phyloP scores from a whole-genome alignment of 1,139 yeast genomes.

The Candida buenavistaensis region DNA sequence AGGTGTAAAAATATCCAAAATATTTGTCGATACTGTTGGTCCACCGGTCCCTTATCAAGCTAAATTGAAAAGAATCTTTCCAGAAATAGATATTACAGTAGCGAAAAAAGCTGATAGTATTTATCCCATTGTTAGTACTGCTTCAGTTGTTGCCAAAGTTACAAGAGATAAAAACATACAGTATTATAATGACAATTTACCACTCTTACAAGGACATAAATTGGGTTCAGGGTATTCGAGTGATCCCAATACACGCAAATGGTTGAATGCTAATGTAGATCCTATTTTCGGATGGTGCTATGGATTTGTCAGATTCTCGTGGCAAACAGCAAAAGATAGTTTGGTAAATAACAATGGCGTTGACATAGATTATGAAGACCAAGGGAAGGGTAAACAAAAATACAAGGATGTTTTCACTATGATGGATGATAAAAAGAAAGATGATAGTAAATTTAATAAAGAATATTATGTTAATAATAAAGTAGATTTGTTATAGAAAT shows the following conservation, averaged over 20 bases:
- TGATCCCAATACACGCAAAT: conserved; percentile 77
- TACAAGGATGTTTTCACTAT: conserved; percentile 31
- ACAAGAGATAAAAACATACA: conserved; percentile 78
- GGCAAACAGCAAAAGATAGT: conserved; percentile 89
- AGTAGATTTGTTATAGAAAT: conserved; percentile 6
- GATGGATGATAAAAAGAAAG: conserved; percentile 10
- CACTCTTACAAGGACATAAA: conserved; percentile 23
- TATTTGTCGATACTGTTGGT: conserved; percentile 95
- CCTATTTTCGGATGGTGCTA: conserved; percentile 85
- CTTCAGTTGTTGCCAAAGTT: conserved; percentile 96
- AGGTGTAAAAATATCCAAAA: conserved; percentile 65
- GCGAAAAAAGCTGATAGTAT: conserved; percentile 93
- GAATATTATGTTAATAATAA: conserved; percentile 11
- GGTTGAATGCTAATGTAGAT: conserved; percentile 67
- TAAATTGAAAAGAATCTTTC: conserved; percentile 70
- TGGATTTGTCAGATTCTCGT: conserved; percentile 76
- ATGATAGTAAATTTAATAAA: conserved; percentile 6
- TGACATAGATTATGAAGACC: conserved; percentile 41
- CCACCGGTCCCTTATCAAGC: conserved; percentile 85
- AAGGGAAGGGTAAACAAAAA: conserved; percentile 23
- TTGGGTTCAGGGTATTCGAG: conserved; percentile 96
- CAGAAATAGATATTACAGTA: conserved; percentile 74
- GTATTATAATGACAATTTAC: conserved; percentile 25
- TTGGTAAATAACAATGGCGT: conserved; percentile 54
- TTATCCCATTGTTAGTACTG: conserved; percentile 93